phyloP scores from a whole-genome alignment of 1,139 yeast genomes.

The Diutina pseudorugosa region DNA sequence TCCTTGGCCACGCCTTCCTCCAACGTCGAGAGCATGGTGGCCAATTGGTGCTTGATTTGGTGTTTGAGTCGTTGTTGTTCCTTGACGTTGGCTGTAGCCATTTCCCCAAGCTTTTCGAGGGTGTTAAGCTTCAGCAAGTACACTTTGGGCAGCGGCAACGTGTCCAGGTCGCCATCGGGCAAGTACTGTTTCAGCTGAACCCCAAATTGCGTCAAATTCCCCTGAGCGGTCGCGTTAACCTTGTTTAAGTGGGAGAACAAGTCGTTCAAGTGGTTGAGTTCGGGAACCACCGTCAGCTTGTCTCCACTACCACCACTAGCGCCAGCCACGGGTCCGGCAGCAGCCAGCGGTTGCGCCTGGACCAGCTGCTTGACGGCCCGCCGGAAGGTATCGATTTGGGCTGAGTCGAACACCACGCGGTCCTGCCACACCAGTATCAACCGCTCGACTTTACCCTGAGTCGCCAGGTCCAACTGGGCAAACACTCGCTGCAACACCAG shows the following conservation, averaged over 20 bases:
- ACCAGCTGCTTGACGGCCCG: not conserved
- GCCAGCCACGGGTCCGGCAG: no score
- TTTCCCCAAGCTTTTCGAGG: slow-evolving; percentile 30
- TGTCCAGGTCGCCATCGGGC: slow-evolving; percentile 30
- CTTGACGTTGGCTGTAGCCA: slow-evolving; percentile 22
- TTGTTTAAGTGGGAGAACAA: slow-evolving; percentile 19
- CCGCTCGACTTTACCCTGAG: slow-evolving; percentile 47
- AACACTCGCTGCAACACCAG: slow-evolving; percentile 21
- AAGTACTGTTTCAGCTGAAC: slow-evolving; percentile 30
- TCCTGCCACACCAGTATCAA: slow-evolving; percentile 69
- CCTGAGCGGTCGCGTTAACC: slow-evolving; percentile 21
- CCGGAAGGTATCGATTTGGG: not conserved
- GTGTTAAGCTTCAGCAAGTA: slow-evolving; percentile 34
- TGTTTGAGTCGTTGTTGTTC: slow-evolving; percentile 27
- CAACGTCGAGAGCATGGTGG: slow-evolving; percentile 26
- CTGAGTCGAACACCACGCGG: slow-evolving; percentile 39
- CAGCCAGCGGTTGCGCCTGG: not conserved
- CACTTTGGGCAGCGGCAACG: slow-evolving; percentile 39
- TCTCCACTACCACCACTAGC: no score
- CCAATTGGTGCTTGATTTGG: slow-evolving; percentile 29
- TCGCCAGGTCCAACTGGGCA: slow-evolving; percentile 21
- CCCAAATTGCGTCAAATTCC: slow-evolving; percentile 30
- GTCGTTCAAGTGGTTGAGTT: slow-evolving; percentile 25
- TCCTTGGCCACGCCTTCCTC: slow-evolving; percentile 34
- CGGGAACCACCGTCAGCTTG: slow-evolving; percentile 19